Percentiles rank a stretch among this genome's conserved stretches.
Conservation (phyloP, 1,284 basidiomycete genomes). For the Fomes fomentarius region DNA sequence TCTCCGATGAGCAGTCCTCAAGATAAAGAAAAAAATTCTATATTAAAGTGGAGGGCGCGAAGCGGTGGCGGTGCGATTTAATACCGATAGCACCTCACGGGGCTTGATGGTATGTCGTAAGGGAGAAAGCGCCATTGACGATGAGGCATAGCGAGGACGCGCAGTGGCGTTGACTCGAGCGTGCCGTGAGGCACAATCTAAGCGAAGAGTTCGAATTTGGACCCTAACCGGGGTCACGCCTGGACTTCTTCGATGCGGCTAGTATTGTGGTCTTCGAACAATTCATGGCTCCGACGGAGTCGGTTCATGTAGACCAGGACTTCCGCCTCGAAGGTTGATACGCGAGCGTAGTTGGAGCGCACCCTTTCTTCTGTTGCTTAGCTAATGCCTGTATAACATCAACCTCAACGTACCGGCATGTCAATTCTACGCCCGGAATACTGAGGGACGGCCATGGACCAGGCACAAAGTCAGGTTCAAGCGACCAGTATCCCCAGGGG, state of each 20-base stretch:
- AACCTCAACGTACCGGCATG: slow-evolving; percentile 7
- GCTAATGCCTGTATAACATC: too few species aligned
- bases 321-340: slow-evolving; percentile 16
- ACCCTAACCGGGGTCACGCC: too few species aligned
- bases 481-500: slow-evolving; percentile 20
- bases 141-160: neutral
- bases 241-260: neutral
- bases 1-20: too few species aligned
- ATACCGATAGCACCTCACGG: neutral
- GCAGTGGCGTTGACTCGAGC: neutral
- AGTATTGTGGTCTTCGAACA: neutral
- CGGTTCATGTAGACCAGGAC: slow-evolving; percentile 13
- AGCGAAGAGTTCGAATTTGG: neutral
- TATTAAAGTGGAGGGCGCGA: neutral
- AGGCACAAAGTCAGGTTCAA: slow-evolving; percentile 1
- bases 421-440: slow-evolving; percentile 9
- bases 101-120: neutral
- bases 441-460: slow-evolving; percentile 11
- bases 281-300: neutral
- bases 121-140: neutral
- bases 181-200: neutral
- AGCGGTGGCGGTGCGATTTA: neutral
- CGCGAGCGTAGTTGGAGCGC: slow-evolving; percentile 10
- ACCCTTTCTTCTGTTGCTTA: neutral
- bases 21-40: too few species aligned